These are phyloP conservation scores for Penicillium psychrofluorescens DNA, from an alignment of 495 filamentous ascomycete species.

Conservation along the genomic window DNA sequence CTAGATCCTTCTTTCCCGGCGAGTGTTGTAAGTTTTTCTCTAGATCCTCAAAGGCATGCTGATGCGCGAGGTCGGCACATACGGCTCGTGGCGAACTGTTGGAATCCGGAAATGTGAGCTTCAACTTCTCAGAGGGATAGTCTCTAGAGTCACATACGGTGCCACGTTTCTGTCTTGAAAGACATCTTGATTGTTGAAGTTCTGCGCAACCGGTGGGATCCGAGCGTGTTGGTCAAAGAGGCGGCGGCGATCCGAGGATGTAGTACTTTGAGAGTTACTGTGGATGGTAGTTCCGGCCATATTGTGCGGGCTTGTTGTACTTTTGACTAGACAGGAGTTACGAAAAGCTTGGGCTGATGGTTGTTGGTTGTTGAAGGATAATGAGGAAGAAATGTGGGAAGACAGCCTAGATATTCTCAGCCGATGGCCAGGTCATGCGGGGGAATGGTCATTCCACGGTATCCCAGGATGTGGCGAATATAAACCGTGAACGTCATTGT, in stretches of 20 bases:
- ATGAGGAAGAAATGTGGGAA: too few species aligned
- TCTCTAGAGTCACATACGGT: constrained; percentile 8
- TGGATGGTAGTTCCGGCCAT: constrained; percentile 14
- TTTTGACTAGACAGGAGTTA: too few species aligned
- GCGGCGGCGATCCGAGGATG: constrained; percentile 6
- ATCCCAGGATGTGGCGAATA: too few species aligned
- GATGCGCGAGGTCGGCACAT: constrained; percentile 19
- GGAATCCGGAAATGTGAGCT: neutral
- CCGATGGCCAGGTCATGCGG: too few species aligned
- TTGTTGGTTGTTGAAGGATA: too few species aligned
- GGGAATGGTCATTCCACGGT: too few species aligned
- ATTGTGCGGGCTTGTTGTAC: neutral
- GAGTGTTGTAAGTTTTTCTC: constrained; percentile 15
- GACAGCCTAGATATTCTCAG: too few species aligned
- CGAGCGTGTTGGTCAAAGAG: constrained; percentile 3
- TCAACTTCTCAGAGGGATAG: neutral
- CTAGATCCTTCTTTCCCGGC: constrained; percentile 2
- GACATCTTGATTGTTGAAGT: constrained; percentile 5
- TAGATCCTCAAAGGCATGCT: constrained; percentile 19
- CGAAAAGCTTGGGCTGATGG: too few species aligned
- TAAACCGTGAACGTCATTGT: too few species aligned
- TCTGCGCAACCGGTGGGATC: neutral
- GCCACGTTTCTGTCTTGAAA: constrained; percentile 14
- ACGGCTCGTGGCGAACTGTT: constrained; percentile 13
- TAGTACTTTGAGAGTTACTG: constrained; percentile 15